Percentiles rank a stretch among this genome's conserved stretches.
phyloP scores from a whole-genome alignment of 75 land plant species.

The Chamaecyparis obtusa region DNA sequence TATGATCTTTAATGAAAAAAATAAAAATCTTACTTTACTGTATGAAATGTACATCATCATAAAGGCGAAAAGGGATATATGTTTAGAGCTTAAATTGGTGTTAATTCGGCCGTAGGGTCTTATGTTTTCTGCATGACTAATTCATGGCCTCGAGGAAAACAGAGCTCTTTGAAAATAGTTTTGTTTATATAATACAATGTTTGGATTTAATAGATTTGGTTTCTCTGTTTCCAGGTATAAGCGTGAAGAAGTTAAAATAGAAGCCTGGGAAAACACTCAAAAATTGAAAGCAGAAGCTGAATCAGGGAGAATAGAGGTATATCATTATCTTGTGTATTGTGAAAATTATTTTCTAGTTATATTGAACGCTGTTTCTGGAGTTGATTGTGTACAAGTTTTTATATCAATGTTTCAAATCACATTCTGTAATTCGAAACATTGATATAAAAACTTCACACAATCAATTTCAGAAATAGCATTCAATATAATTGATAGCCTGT shows the following conservation, averaged over 20 bases:
- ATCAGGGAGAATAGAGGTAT: constrained; percentile 84
- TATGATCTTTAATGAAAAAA: neutral
- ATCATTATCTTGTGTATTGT: neutral
- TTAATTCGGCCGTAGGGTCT: neutral
- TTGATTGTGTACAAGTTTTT: too few species aligned
- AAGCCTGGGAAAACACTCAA: constrained; percentile 86
- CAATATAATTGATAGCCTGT: too few species aligned
- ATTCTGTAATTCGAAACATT: too few species aligned
- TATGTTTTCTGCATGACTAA: neutral
- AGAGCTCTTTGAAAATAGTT: neutral
- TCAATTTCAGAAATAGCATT: too few species aligned
- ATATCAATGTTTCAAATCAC: too few species aligned
- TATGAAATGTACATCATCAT: neutral
- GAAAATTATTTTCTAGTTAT: too few species aligned
- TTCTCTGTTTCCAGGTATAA: constrained; percentile 53
- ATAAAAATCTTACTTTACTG: neutral
- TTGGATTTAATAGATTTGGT: neutral
- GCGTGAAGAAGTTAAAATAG: constrained; percentile 91
- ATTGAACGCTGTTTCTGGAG: too few species aligned
- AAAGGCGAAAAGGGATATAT: neutral
- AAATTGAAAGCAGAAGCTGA: constrained; percentile 87
- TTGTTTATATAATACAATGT: neutral
- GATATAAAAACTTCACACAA: too few species aligned
- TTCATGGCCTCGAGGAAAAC: neutral
- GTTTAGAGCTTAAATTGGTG: neutral